Conservation (phyloP, 176 grass and related monocot species). For the Paspalum vaginatum region DNA sequence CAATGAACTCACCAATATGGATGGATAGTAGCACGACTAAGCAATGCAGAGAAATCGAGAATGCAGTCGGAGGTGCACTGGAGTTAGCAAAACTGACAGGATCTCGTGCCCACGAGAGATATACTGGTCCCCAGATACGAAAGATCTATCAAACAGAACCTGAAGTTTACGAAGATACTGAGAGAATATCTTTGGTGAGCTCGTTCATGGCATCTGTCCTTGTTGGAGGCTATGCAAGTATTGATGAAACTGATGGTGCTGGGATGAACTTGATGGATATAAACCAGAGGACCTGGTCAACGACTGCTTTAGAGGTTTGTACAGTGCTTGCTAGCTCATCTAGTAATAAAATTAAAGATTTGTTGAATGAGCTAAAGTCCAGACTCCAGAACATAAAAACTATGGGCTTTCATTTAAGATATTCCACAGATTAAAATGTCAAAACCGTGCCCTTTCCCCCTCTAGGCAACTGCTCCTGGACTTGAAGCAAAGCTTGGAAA, state of each 20-base stretch:
- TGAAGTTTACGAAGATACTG: slow-evolving; percentile 67
- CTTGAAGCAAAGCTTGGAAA: slow-evolving; percentile 86
- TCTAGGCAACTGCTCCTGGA: slow-evolving; percentile 78
- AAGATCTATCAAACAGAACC: slow-evolving; percentile 70
- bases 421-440: slow-evolving; percentile 22
- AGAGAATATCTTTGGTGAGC: slow-evolving; percentile 95
- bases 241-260: slow-evolving; percentile 94
- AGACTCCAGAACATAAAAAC: slow-evolving; percentile 16
- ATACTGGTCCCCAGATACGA: slow-evolving; percentile 84
- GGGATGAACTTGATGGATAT: slow-evolving; percentile 99
- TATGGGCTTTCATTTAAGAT: not conserved
- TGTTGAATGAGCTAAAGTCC: slow-evolving; percentile 10
- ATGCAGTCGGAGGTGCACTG: slow-evolving; percentile 78
- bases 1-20: slow-evolving; percentile 86
- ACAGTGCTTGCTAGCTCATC: not conserved
- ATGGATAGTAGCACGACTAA: slow-evolving; percentile 95
- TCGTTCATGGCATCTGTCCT: slow-evolving; percentile 92
- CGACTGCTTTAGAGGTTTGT: slow-evolving; percentile 75
- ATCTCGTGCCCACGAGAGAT: slow-evolving; percentile 89
- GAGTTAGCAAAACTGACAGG: slow-evolving; percentile 91
- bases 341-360: slow-evolving; percentile 15
- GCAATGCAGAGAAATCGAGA: slow-evolving; percentile 96
- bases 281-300: slow-evolving; percentile 77
- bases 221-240: slow-evolving; percentile 80
- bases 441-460: slow-evolving; percentile 32